Percentiles rank a stretch among this genome's conserved stretches.
phyloP scores from a whole-genome alignment of 257 asterid species.

The Solanum clarkiae region DNA sequence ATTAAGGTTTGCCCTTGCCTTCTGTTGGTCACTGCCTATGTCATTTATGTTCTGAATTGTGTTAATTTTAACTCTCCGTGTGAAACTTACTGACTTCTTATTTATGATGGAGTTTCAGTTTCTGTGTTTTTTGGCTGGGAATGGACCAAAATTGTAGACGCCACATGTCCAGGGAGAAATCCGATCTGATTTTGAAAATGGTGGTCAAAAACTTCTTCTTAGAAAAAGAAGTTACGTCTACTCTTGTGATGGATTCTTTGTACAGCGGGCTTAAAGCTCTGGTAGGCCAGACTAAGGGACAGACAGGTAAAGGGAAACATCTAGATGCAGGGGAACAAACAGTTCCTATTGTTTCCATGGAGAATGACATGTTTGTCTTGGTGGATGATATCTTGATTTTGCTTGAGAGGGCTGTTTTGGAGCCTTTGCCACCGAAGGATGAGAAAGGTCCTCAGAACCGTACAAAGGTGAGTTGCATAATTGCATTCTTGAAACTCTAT shows the following conservation, averaged over 20 bases:
- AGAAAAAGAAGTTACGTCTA: constrained; percentile 92
- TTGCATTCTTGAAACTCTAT: neutral
- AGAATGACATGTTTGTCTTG: constrained; percentile 63
- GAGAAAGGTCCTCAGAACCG: constrained; percentile 97
- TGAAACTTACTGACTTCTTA: neutral
- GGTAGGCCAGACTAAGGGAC: constrained; percentile 59
- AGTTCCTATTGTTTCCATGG: constrained; percentile 49
- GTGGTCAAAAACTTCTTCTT: constrained; percentile 82
- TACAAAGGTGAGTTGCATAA: constrained; percentile 43
- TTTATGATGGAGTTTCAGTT: constrained; percentile 33
- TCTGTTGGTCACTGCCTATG: neutral
- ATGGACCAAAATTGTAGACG: constrained; percentile 58
- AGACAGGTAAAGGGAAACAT: constrained; percentile 44
- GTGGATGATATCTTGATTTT: constrained; percentile 74
- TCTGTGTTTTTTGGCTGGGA: constrained; percentile 71
- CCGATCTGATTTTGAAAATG: constrained; percentile 63
- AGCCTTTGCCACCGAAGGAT: constrained; percentile 89
- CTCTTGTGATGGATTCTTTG: constrained; percentile 92
- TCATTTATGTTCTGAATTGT: neutral
- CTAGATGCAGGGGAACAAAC: constrained; percentile 44
- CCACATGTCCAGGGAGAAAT: constrained; percentile 67
- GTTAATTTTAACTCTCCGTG: neutral
- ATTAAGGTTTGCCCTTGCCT: neutral
- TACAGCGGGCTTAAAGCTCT: constrained; percentile 90
- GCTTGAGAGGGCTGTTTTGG: constrained; percentile 82